Conservation (phyloP, 1,284 basidiomycete species). For the Leccinum subrobustum region DNA sequence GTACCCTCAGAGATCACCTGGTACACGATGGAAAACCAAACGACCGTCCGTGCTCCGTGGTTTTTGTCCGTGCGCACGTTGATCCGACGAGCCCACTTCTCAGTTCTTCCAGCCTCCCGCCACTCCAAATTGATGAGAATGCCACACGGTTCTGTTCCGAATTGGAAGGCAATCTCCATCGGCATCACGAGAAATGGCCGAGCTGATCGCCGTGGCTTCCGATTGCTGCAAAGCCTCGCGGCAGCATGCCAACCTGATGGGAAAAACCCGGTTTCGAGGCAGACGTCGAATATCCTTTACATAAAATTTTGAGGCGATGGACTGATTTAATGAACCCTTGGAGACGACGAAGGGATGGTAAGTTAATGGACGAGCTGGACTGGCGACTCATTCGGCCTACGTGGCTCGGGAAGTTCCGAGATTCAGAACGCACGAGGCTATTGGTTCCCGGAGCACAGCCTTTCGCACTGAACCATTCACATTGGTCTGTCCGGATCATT, state of each 20-base stretch:
- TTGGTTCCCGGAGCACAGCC: too few species aligned
- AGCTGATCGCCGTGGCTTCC: background rate
- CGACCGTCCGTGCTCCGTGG: conserved; percentile 60
- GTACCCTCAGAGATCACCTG: conserved; percentile 61
- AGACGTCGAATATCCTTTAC: too few species aligned
- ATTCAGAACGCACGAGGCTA: too few species aligned
- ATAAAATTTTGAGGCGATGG: too few species aligned
- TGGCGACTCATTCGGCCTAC: too few species aligned
- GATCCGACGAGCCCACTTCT: conserved; percentile 47
- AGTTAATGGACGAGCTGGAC: too few species aligned
- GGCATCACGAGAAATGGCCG: background rate
- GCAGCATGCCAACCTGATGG: background rate
- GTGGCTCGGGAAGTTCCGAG: too few species aligned
- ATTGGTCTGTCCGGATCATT: too few species aligned
- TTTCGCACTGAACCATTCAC: too few species aligned
- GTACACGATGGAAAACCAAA: conserved; percentile 75
- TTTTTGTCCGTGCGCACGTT: conserved; percentile 72
- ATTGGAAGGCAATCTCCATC: background rate
- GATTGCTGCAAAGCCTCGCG: background rate
- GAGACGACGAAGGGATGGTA: too few species aligned
- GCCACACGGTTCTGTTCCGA: background rate
- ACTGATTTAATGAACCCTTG: too few species aligned
- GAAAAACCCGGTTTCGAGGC: too few species aligned
- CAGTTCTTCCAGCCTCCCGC: conserved; percentile 19
- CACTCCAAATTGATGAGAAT: background rate